Evolutionary conservation across 495 filamentous ascomycete species (phyloP).

Genomic region (Bathelium albidoporum): DNA sequence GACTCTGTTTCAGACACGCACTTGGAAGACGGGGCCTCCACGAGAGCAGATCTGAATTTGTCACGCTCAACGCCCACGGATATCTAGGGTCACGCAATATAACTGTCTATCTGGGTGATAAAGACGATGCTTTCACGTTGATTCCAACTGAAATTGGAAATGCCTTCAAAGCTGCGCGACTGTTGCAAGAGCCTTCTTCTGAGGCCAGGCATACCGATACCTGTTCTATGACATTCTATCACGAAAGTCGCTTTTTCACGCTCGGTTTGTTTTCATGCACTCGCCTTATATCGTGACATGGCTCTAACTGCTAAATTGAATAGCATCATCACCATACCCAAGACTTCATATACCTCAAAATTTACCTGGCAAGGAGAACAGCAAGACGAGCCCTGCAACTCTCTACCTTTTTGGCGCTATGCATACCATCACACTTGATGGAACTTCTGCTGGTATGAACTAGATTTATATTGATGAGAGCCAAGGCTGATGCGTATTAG

Average conservation of each 20-base stretch:
- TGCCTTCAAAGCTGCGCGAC: too few relatives aligned
- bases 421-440: neutral
- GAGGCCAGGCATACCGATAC: too few relatives aligned
- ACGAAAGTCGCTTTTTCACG: neutral
- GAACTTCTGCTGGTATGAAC: neutral
- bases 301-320: neutral
- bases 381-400: neutral
- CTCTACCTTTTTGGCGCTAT: neutral
- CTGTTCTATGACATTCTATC: neutral
- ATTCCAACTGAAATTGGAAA: too few relatives aligned
- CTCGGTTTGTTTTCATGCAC: neutral
- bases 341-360: neutral
- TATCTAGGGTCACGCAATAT: too few relatives aligned
- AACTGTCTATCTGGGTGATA: too few relatives aligned
- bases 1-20: too few relatives aligned
- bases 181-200: too few relatives aligned
- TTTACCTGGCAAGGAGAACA: neutral
- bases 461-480: neutral
- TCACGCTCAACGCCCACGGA: too few relatives aligned
- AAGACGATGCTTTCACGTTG: too few relatives aligned
- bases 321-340: neutral
- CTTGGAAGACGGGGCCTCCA: too few relatives aligned
- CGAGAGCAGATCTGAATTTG: too few relatives aligned
- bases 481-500: neutral
- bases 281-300: neutral